Conservation (phyloP, 495 filamentous ascomycete species). For the Aspergillus nanangensis region DNA sequence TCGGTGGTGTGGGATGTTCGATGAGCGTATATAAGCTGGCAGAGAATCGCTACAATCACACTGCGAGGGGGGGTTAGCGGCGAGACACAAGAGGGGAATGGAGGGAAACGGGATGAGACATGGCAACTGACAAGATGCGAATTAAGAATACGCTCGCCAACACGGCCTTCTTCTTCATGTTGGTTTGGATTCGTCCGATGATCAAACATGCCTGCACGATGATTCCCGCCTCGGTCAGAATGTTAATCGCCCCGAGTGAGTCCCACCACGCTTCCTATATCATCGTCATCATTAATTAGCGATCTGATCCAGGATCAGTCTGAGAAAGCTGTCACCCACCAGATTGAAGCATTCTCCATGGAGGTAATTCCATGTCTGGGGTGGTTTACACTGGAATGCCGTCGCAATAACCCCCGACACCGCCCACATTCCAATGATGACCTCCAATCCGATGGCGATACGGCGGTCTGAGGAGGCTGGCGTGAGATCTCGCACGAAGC, state of each 20-base stretch:
- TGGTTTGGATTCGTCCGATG: slow-evolving; percentile 30
- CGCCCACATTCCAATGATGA: slow-evolving; percentile 27
- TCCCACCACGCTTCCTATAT: slow-evolving; percentile 31
- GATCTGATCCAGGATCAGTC: background rate
- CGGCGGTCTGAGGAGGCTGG: slow-evolving; percentile 16
- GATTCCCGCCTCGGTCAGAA: slow-evolving; percentile 37
- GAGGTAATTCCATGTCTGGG: slow-evolving; percentile 34
- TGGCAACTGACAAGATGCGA: slow-evolving; percentile 30
- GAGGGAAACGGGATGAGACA: background rate
- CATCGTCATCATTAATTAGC: slow-evolving; percentile 17
- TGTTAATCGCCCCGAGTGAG: slow-evolving; percentile 36
- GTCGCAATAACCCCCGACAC: slow-evolving; percentile 26
- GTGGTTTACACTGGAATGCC: slow-evolving; percentile 38
- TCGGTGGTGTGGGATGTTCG: slow-evolving; percentile 10
- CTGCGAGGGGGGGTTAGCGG: slow-evolving; percentile 7
- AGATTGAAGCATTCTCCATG: slow-evolving; percentile 29
- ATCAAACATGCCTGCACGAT: slow-evolving; percentile 33
- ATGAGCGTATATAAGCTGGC: slow-evolving; percentile 27
- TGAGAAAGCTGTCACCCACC: slow-evolving; percentile 14
- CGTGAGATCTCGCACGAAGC: slow-evolving; percentile 20
- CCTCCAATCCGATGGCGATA: slow-evolving; percentile 17
- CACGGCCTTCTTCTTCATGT: slow-evolving; percentile 22
- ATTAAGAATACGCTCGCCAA: slow-evolving; percentile 29
- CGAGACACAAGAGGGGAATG: background rate
- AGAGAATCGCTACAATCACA: slow-evolving; percentile 28